A percentile compares a stretch with the other conserved stretches of the same genome.
Conservation (phyloP, 768 basidiomycete genomes). For the Tricholoma matsutake region DNA sequence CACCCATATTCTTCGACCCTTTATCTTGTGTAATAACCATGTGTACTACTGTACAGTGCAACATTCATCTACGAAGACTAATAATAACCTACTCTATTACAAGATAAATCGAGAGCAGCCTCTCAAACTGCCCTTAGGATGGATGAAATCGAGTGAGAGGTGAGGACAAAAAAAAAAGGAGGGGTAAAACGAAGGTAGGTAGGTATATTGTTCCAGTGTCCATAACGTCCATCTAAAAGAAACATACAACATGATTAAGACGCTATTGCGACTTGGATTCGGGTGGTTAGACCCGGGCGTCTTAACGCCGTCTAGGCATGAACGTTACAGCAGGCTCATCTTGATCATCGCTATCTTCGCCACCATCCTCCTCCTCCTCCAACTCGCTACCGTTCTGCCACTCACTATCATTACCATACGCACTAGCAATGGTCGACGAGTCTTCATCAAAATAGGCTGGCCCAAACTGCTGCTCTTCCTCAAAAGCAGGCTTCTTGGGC, state of each 20-base stretch:
- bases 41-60: neutral
- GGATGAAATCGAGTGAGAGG: neutral
- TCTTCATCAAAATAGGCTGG: slow-evolving; percentile 42
- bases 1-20: neutral
- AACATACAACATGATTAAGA: neutral
- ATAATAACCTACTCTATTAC: neutral
- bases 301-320: slow-evolving; percentile 23
- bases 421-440: slow-evolving; percentile 52
- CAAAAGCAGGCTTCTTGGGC: neutral
- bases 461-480: slow-evolving; percentile 14
- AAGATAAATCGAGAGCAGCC: neutral
- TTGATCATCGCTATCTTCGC: slow-evolving; percentile 20
- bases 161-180: neutral
- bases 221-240: neutral
- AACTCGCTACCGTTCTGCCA: slow-evolving; percentile 20
- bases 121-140: neutral
- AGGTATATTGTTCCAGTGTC: slow-evolving; percentile 3
- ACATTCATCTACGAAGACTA: neutral
- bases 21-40: neutral
- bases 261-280: neutral
- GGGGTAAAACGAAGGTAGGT: neutral
- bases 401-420: slow-evolving; percentile 16
- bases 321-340: slow-evolving; percentile 30
- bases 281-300: neutral
- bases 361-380: slow-evolving; percentile 21